These are phyloP conservation scores for Tylopilus plumbeoviolaceoides DNA, from an alignment of 768 basidiomycete genomes.

Conservation along the genomic window DNA sequence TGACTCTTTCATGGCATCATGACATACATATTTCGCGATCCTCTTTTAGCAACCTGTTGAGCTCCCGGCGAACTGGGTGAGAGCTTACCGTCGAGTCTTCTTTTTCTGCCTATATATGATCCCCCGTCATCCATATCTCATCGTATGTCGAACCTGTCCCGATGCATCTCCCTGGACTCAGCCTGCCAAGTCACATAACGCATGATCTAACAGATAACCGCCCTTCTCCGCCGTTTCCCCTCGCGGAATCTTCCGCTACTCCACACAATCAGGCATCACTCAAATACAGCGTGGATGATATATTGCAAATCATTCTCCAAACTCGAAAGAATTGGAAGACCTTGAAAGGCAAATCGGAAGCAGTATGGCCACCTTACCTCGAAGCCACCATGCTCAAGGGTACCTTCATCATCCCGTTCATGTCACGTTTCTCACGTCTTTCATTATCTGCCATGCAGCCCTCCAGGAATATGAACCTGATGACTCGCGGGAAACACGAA, in stretches of 20 bases:
- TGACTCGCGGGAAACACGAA: conserved; percentile 67
- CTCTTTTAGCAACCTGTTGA: conserved; percentile 12
- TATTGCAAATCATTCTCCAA: conserved; percentile 62
- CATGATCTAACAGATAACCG: not conserved
- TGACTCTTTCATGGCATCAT: not conserved
- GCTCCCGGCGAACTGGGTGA: conserved; percentile 19
- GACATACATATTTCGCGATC: conserved; percentile 9
- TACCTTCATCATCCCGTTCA: conserved; percentile 22
- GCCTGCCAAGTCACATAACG: conserved; percentile 5
- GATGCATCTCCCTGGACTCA: conserved; percentile 15
- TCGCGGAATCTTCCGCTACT: conserved; percentile 4
- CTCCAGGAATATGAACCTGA: conserved; percentile 68
- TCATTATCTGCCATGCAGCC: conserved; percentile 38
- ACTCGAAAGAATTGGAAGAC: conserved; percentile 77
- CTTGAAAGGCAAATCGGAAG: conserved; percentile 58
- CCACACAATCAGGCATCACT: conserved; percentile 11
- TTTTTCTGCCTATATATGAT: conserved; percentile 26
- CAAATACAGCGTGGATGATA: conserved; percentile 38
- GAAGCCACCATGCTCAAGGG: conserved; percentile 78
- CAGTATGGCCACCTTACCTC: conserved; percentile 77
- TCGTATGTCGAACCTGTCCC: conserved; percentile 3
- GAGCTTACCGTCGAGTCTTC: conserved; percentile 15
- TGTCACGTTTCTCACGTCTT: conserved; percentile 18
- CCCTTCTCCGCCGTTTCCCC: not conserved
- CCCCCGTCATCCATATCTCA: not conserved